Conservation (phyloP, 371 early-diverging fungal genomes). For the Mortierella polycephala region DNA sequence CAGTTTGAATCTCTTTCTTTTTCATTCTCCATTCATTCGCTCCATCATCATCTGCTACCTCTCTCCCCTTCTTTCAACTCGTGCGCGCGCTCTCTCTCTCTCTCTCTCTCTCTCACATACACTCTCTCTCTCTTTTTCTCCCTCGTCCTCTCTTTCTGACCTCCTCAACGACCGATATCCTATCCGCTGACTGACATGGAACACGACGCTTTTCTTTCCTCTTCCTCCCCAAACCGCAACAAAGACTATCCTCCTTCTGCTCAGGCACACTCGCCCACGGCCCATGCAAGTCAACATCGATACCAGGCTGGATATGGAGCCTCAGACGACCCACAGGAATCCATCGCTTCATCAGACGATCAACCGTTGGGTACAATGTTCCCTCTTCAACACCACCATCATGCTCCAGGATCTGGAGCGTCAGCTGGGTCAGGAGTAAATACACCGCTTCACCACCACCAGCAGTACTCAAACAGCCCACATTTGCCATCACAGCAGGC, state of each 20-base stretch:
- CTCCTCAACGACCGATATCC: neutral
- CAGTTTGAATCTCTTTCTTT: too few species aligned
- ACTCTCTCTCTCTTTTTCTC: neutral
- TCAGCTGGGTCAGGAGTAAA: constrained; percentile 5
- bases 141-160: neutral
- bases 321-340: neutral
- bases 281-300: neutral
- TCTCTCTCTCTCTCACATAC: neutral
- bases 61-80: too few species aligned
- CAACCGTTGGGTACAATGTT: neutral
- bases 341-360: neutral
- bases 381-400: constrained; percentile 7
- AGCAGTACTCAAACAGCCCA: constrained; percentile 9
- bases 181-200: constrained; percentile 8
- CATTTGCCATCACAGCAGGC: constrained; percentile 2
- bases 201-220: constrained; percentile 30
- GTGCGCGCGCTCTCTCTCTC: too few species aligned
- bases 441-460: constrained; percentile 11
- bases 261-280: constrained; percentile 1
- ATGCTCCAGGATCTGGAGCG: constrained; percentile 7
- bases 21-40: too few species aligned
- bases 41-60: too few species aligned
- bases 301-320: constrained; percentile 4
- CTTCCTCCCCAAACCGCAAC: neutral
- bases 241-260: constrained; percentile 18